phyloP scores from a whole-genome alignment of 176 grass and related monocot species.

The Secale cereale region DNA sequence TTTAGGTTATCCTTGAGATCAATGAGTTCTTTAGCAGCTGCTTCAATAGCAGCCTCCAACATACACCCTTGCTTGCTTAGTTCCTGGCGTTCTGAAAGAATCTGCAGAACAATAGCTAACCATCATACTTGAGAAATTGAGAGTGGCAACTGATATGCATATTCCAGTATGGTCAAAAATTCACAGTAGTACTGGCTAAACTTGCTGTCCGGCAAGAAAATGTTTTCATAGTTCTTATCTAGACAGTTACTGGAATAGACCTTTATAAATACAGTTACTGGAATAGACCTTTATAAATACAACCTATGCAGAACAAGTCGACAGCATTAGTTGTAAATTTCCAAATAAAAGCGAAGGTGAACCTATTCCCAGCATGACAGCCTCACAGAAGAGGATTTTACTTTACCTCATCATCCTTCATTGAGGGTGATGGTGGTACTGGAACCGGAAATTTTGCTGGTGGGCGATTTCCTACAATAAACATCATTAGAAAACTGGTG shows the following conservation, averaged over 20 bases:
- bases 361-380: background rate
- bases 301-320: constrained; percentile 9
- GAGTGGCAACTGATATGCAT: constrained; percentile 25
- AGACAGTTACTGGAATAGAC: too few relatives aligned
- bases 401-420: constrained; percentile 75
- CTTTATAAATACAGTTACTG: too few relatives aligned
- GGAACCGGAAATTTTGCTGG: constrained; percentile 92
- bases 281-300: background rate
- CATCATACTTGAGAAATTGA: constrained; percentile 2
- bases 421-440: constrained; percentile 64
- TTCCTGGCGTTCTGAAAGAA: constrained; percentile 63
- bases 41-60: constrained; percentile 82
- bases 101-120: constrained; percentile 35
- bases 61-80: constrained; percentile 65
- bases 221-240: background rate
- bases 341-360: background rate
- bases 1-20: constrained; percentile 73
- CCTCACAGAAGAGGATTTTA: constrained; percentile 10
- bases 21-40: constrained; percentile 77
- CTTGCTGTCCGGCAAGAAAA: background rate
- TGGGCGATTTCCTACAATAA: constrained; percentile 69
- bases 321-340: constrained; percentile 2
- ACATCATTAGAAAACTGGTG: constrained; percentile 9
- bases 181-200: background rate
- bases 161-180: constrained; percentile 14